Evolutionary conservation across 495 filamentous ascomycete genomes (phyloP), one percentile per base, ranked within the genome.

Genomic region (Penicillium waksmanii): DNA sequence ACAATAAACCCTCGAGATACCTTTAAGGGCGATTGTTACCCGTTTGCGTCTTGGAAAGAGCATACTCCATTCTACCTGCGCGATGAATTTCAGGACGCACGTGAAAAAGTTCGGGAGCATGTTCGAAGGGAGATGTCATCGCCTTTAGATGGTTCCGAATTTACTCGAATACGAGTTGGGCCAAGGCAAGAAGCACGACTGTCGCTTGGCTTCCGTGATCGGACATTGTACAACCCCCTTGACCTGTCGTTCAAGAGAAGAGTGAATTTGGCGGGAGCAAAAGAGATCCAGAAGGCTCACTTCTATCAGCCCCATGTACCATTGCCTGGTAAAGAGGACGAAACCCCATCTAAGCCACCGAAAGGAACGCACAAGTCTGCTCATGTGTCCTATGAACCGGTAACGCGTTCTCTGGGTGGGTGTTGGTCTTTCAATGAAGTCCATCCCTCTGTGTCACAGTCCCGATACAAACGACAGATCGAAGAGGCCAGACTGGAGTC

Each of bases 351-450:
- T 8, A 48, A 27, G 46, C 10, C 21, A 10, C 19, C 46, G 18
- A 27, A 27, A 12, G 21, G 10, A n/a, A 10, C 19, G 2, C 19
- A 27, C 19, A n/a, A 25, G 19, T 5, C 3, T 13, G 3, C 21
- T n/a, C 19, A 48, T 2, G 3, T 27, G 5, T 15, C 2, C 5
- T 27, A 48, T 18, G 27, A 23, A 21, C 50, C 50, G 1, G 13
- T 55, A 1, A 50, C 27, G 3, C 51, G 57, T 2, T 49, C 44
- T 23, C 43, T 60, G 21, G 57, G 57, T 10, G 57, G 57, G 48
- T 63, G 25, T 36, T 68, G 63, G 57, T 68, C n/a, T 48, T 57
- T 54, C 12, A 58, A 31, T 57, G 38, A 19, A 3, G 12, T 48
- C 3, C 31, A 60, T 12, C 49, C 57, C 5, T 42, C 57, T 15